These are phyloP conservation scores for Tolypocladium sp. DNA, from an alignment of 2,329 filamentous ascomycete genomes.

Conservation along the genomic window DNA sequence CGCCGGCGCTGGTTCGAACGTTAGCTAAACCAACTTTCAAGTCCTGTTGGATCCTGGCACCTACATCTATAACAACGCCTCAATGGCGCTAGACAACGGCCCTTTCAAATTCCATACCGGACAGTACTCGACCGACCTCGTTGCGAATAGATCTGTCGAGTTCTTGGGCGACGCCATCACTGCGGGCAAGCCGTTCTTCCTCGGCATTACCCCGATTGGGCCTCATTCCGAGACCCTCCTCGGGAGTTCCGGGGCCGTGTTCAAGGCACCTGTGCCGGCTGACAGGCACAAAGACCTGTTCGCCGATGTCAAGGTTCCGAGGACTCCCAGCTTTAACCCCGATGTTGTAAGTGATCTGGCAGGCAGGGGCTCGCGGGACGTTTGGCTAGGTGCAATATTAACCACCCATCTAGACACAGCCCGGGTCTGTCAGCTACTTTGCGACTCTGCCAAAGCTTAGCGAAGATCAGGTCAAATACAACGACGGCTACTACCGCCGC, in stretches of 20 bases:
- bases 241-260: constrained; percentile 5
- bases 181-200: constrained; percentile 52
- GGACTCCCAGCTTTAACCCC: constrained; percentile 59
- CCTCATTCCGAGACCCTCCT: constrained; percentile 48
- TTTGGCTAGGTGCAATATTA: neutral
- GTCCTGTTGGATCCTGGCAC: constrained; percentile 27
- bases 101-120: constrained; percentile 17
- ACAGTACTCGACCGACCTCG: constrained; percentile 43
- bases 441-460: constrained; percentile 28
- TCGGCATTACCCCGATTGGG: constrained; percentile 56
- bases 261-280: constrained; percentile 46
- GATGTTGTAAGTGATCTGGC: constrained; percentile 28
- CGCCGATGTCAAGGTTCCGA: constrained; percentile 46
- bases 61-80: constrained; percentile 39
- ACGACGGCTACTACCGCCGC: constrained; percentile 41
- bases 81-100: constrained; percentile 15
- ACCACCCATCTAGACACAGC: constrained; percentile 9
- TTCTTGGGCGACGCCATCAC: constrained; percentile 53
- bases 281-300: constrained; percentile 56
- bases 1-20: neutral
- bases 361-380: neutral
- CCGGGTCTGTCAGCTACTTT: constrained; percentile 36
- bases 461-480: constrained; percentile 31
- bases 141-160: constrained; percentile 47
- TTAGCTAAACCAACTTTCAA: neutral